Conservation (phyloP, 345 rosid genomes). For the Citrus sp. region DNA sequence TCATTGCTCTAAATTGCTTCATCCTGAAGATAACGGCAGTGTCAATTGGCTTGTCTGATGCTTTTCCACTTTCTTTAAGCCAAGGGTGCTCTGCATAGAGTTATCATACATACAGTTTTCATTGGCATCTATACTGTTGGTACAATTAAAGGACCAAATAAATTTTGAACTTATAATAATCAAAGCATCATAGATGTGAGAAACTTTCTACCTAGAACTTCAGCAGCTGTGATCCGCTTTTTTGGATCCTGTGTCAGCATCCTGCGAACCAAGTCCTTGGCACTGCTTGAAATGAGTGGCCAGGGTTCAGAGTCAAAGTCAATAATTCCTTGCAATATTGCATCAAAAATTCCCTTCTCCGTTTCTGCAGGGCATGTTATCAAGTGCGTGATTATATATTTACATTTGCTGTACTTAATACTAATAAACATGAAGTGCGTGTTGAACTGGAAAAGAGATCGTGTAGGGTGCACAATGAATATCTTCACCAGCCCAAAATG, state of each 20-base stretch:
- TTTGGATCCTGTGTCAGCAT: slow-evolving; percentile 76
- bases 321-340: slow-evolving; percentile 62
- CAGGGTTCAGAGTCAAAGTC: slow-evolving; percentile 72
- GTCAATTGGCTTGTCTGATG: no score
- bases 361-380: slow-evolving; percentile 43
- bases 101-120: not conserved
- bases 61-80: no score
- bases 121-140: not conserved
- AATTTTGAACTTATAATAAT: no score
- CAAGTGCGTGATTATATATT: not conserved
- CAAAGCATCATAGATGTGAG: not conserved
- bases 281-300: slow-evolving; percentile 72
- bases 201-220: slow-evolving; percentile 56
- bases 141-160: not conserved
- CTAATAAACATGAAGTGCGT: not conserved
- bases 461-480: not conserved
- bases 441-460: not conserved
- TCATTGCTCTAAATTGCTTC: no score
- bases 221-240: slow-evolving; percentile 60
- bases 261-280: slow-evolving; percentile 68
- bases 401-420: not conserved
- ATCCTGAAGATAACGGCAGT: no score
- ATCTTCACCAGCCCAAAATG: slow-evolving; percentile 84
- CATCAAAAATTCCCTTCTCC: slow-evolving; percentile 76
- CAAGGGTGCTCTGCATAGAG: slow-evolving; percentile 26